A percentile compares a stretch with the other conserved stretches of the same genome.
phyloP scores from a whole-genome alignment of 495 filamentous ascomycete genomes.

The Aspergillus heteromorphus region DNA sequence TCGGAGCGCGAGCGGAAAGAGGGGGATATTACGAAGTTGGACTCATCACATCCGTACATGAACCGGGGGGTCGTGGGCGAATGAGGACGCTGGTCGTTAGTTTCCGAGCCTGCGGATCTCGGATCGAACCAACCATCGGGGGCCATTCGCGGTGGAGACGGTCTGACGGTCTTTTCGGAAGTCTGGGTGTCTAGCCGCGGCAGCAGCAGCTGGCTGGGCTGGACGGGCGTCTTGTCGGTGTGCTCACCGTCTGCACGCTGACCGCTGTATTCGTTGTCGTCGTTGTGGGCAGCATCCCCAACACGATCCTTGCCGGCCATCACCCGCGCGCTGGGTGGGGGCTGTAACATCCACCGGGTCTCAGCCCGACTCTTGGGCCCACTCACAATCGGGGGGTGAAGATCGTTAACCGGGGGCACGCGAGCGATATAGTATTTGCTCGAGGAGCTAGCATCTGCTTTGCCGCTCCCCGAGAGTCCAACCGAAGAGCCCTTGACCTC shows the following conservation, averaged over 20 bases:
- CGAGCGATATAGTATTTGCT: constrained; percentile 59
- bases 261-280: constrained; percentile 10
- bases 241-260: constrained; percentile 13
- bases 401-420: constrained; percentile 78
- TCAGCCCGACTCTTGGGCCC: constrained; percentile 61
- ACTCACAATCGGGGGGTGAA: constrained; percentile 81
- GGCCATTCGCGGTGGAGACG: background rate
- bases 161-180: background rate
- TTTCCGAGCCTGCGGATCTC: constrained; percentile 7
- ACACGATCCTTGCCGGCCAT: constrained; percentile 76
- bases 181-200: constrained; percentile 8
- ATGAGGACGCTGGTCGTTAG: constrained; percentile 5
- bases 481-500: constrained; percentile 44
- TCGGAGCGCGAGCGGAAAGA: constrained; percentile 28
- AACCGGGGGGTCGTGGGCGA: constrained; percentile 20
- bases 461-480: constrained; percentile 47
- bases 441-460: constrained; percentile 33
- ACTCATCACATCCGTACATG: constrained; percentile 21
- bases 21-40: constrained; percentile 21
- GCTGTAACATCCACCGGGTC: constrained; percentile 86
- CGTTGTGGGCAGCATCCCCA: constrained; percentile 27
- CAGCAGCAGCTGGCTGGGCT: constrained; percentile 4
- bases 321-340: constrained; percentile 73
- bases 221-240: background rate
- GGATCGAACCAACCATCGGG: constrained; percentile 5